A percentile compares a stretch with the other conserved stretches of the same genome.
These are phyloP conservation scores for Apiotrichum gamsii DNA, from an alignment of 1,284 basidiomycete genomes.

Conservation along the genomic window DNA sequence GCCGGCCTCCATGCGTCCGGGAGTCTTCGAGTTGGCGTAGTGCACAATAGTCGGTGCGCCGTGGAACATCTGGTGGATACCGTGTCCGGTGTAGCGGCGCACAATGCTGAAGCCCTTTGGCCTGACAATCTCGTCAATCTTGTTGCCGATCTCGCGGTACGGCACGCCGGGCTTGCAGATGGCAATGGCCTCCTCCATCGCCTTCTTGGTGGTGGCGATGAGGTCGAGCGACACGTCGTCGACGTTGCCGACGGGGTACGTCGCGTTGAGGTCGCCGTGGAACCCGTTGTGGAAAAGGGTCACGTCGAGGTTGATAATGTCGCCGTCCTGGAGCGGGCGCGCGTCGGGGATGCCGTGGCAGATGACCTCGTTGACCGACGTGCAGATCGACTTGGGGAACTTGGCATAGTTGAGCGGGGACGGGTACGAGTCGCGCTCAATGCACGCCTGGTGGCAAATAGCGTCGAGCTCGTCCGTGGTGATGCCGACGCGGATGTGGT, in stretches of 20 bases:
- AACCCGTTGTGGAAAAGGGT: slow-evolving; percentile 58
- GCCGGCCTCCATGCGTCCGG: slow-evolving; percentile 48
- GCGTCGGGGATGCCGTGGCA: slow-evolving; percentile 95
- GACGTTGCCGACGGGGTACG: slow-evolving; percentile 77
- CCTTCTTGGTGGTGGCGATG: slow-evolving; percentile 70
- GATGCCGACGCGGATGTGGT: slow-evolving; percentile 77
- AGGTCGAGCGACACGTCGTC: slow-evolving; percentile 75
- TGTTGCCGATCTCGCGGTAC: slow-evolving; percentile 55
- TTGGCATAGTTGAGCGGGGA: slow-evolving; percentile 87
- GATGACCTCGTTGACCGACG: slow-evolving; percentile 89
- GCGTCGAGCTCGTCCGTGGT: slow-evolving; percentile 94
- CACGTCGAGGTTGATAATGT: slow-evolving; percentile 83
- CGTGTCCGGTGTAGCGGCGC: slow-evolving; percentile 83
- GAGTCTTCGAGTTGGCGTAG: slow-evolving; percentile 48
- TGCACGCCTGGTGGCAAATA: slow-evolving; percentile 87
- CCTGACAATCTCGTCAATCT: slow-evolving; percentile 69
- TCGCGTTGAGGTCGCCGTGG: slow-evolving; percentile 83
- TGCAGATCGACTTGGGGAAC: slow-evolving; percentile 96
- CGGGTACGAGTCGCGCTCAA: slow-evolving; percentile 89
- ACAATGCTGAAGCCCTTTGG: slow-evolving; percentile 76
- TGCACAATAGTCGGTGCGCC: slow-evolving; percentile 48
- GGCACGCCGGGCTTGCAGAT: slow-evolving; percentile 83
- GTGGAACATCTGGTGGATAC: slow-evolving; percentile 65
- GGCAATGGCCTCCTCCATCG: slow-evolving; percentile 78
- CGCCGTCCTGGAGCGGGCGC: slow-evolving; percentile 76